Percentiles rank a stretch among this genome's conserved stretches.
Conservation (phyloP, 139 green algal genomes). For the Coelastrella sp. region DNA sequence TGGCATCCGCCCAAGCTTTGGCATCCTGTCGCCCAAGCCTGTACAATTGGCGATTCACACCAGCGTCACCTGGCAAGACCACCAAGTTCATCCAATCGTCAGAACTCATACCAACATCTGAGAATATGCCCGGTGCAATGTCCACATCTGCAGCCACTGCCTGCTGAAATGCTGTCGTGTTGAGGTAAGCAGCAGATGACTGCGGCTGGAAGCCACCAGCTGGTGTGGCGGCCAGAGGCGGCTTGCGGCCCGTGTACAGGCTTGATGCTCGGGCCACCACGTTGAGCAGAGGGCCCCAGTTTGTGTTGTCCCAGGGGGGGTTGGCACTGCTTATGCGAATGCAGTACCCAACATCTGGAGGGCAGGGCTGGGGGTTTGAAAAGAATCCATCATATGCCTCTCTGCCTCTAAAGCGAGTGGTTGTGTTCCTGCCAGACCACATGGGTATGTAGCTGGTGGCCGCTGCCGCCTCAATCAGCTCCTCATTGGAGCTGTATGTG, state of each 20-base stretch:
- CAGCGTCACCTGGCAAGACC: conserved; percentile 8
- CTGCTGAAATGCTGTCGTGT: not conserved
- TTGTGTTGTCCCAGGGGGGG: not conserved
- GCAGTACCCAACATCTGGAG: not conserved
- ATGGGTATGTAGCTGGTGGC: conserved; percentile 9
- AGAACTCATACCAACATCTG: not conserved
- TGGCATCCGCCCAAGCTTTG: not conserved
- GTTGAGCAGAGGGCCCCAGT: not conserved
- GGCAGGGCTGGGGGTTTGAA: not conserved
- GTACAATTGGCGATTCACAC: not conserved
- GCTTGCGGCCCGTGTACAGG: not conserved
- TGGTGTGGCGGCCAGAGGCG: not conserved
- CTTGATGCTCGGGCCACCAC: not conserved
- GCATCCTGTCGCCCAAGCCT: not conserved
- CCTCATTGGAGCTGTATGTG: not conserved
- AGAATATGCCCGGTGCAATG: conserved; percentile 15
- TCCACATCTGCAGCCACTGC: not conserved
- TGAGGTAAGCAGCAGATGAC: not conserved
- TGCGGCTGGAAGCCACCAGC: not conserved
- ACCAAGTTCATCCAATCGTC: not conserved
- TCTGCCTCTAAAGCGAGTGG: not conserved
- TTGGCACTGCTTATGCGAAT: not conserved
- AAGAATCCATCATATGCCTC: conserved; percentile 27
- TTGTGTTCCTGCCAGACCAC: conserved; percentile 1
- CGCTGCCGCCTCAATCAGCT: not conserved